Base-by-base conservation (phyloP, 2,329 filamentous ascomycete species). In the Penicillium sclerotiorum region DNA sequence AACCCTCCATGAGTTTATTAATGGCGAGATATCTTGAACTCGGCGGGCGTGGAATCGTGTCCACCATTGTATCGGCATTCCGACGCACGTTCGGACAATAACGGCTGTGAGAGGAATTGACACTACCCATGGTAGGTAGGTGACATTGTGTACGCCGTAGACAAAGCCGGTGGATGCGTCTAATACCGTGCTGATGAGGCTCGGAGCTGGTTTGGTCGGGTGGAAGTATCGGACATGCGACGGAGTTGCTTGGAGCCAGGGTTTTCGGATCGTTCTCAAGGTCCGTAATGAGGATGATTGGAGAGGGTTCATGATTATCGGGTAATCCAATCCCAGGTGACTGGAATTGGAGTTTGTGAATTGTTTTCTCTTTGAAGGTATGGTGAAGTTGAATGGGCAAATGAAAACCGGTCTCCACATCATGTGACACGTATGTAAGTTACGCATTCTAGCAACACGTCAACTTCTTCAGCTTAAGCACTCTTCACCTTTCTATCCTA, bases 41-140 rank as follows among this genome's bases (percentile, higher is more conserved):
- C 73, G 74, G 45, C 58, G 60, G 61, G 68, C 53, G 58, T 68
- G 51, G 65, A 63, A 46, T 64, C 58, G 76, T 67, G 50, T 70
- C 56, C 73, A 77, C 35, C 78, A 63, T 33, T 77, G 64, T 9
- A 80, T 50, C 3, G 80, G 79, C 8, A 79, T 66, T 35, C 77
- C 73, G 43, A 83, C 63, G 6, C 70, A 47, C 15, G 66, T 70
- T 40, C 82, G 79, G 2, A 83, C 70, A 13, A 77, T 42, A 33
- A 84, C 60, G 3, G 82, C 81, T 4, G 79, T 74, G 45, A 82
- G 65, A 4, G 82, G 82, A 35, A 85, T 75, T 17, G 78, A 77
- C 11, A 73, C 69, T 7, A 68, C 77, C 82, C 82, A 85, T 47
- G 81, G 73, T 2, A 84, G 68, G 36, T 73, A 69, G 13, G 72